Evolutionary conservation across 2,329 filamentous ascomycete genomes (phyloP), one percentile per base, ranked within the genome.

Genomic region (Fusarium irregulare): DNA sequence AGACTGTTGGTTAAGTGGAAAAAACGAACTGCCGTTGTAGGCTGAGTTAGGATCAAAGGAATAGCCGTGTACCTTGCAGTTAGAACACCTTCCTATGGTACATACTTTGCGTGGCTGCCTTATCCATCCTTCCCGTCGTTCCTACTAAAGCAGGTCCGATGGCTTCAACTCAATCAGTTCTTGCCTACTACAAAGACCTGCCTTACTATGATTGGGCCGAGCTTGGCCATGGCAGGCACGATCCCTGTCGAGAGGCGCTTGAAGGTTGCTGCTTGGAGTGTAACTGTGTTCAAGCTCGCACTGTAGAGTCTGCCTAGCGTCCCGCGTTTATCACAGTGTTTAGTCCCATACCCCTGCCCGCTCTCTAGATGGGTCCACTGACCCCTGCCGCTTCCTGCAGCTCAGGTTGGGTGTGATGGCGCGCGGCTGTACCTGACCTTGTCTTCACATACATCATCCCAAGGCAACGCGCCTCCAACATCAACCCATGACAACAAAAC

Each of bases 351-450:
- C 60, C 46, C 54, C 30, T 47, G 51, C 11, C n/a, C 23, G 18
- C 56, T 63, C 60, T 49, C 42, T n/a, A 50, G 53, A 67, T 73
- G 73, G 71, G 65, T 56, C 65, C 54, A 48, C 49, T 37, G n/a
- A 40, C 28, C 73, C 72, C 54, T 70, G 61, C 42, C 7, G 45
- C 34, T 68, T 70, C 50, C 66, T 67, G 66, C 62, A 70, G 55
- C 37, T 66, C 30, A 56, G 66, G 63, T 66, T 66, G 63, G 53
- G 60, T 56, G 58, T 71, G 60, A 60, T 64, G 66, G 73, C 66
- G 70, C 69, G 73, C 73, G 73, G 71, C 71, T 74, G 72, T 74
- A 65, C 72, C 55, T 66, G 34, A 23, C 37, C 60, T 60, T 58
- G 61, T 62, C 49, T 60, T 65, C 60, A 61, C 48, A 74, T 70